Percentiles rank a stretch among this genome's conserved stretches.
phyloP scores from a whole-genome alignment of 345 rosid genomes.

The Kandelia obovata region DNA sequence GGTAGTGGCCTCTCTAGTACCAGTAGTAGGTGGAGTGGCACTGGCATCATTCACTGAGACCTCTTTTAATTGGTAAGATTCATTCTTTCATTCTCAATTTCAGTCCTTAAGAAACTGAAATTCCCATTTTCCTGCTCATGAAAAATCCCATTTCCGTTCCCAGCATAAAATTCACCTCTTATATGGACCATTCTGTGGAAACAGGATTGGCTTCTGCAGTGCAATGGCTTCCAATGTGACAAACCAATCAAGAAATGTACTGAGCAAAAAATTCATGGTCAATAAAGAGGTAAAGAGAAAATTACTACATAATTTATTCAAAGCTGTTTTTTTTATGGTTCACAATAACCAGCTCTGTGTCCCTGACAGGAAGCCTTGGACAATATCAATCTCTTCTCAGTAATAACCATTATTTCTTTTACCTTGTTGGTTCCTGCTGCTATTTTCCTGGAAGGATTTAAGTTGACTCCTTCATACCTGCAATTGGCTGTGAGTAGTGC shows the following conservation, averaged over 20 bases:
- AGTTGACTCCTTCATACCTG: conserved; percentile 63
- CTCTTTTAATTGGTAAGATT: conserved; percentile 71
- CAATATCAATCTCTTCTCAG: conserved; percentile 82
- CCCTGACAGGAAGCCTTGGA: conserved; percentile 65
- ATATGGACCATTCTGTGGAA: conserved; percentile 5
- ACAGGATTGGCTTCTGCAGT: conserved; percentile 78
- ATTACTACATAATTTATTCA: neutral
- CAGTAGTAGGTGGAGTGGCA: conserved; percentile 81
- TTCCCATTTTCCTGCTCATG: neutral
- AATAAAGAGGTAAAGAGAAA: conserved; percentile 44
- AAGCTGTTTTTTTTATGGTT: neutral
- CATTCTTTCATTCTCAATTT: neutral
- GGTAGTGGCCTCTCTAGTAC: conserved; percentile 58
- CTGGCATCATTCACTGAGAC: conserved; percentile 78
- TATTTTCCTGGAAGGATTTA: conserved; percentile 55
- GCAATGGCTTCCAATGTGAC: conserved; percentile 96
- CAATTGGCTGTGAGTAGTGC: conserved; percentile 55
- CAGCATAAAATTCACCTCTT: neutral
- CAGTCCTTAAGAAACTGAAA: too few relatives aligned
- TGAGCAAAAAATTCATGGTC: conserved; percentile 75
- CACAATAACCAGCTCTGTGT: conserved; percentile 7
- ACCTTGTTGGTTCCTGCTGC: conserved; percentile 64
- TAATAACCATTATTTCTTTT: conserved; percentile 67
- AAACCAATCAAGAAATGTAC: conserved; percentile 81
- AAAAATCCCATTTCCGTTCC: neutral